Percentiles rank a stretch among this genome's conserved stretches.
phyloP scores from a whole-genome alignment of 108 stramenopile genomes.

The Aurantiochytrium sp. region DNA sequence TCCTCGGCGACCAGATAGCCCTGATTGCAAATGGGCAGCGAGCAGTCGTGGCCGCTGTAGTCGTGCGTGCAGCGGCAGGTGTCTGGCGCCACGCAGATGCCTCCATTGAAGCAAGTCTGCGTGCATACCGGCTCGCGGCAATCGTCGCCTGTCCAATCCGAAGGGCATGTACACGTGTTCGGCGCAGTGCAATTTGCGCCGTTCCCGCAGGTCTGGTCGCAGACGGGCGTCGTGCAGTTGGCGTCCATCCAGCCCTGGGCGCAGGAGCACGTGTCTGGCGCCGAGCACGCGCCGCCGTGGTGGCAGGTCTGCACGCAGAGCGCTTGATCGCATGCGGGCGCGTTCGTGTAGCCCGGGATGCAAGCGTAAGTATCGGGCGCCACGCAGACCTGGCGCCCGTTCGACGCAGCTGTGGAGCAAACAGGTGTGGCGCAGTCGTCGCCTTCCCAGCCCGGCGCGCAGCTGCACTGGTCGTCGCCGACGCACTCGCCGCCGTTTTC shows the following conservation, averaged over 20 bases:
- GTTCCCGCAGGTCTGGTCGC: constrained; percentile 78
- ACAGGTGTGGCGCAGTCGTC: constrained; percentile 60
- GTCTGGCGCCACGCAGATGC: constrained; percentile 72
- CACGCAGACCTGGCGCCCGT: constrained; percentile 63
- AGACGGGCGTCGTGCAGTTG: constrained; percentile 81
- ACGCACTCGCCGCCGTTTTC: constrained; percentile 74
- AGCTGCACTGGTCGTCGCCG: constrained; percentile 63
- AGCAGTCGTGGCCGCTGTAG: constrained; percentile 72
- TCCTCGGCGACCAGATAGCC: constrained; percentile 59
- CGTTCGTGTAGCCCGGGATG: constrained; percentile 69
- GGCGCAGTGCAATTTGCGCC: constrained; percentile 78
- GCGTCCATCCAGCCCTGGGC: constrained; percentile 73
- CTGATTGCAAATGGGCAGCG: constrained; percentile 71
- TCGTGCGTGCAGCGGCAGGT: constrained; percentile 72
- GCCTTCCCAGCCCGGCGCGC: constrained; percentile 67
- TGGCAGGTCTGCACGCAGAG: constrained; percentile 69
- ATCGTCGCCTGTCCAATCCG: constrained; percentile 67
- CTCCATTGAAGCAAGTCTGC: constrained; percentile 66
- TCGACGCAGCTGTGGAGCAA: constrained; percentile 51
- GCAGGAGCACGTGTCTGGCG: constrained; percentile 76
- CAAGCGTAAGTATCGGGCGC: constrained; percentile 70
- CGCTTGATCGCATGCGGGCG: constrained; percentile 51
- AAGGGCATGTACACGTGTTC: constrained; percentile 66
- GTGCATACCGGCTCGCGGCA: constrained; percentile 70
- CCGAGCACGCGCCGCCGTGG: constrained; percentile 68